These are phyloP conservation scores for Vinca minor DNA, from an alignment of 257 asterid species.

Conservation along the genomic window DNA sequence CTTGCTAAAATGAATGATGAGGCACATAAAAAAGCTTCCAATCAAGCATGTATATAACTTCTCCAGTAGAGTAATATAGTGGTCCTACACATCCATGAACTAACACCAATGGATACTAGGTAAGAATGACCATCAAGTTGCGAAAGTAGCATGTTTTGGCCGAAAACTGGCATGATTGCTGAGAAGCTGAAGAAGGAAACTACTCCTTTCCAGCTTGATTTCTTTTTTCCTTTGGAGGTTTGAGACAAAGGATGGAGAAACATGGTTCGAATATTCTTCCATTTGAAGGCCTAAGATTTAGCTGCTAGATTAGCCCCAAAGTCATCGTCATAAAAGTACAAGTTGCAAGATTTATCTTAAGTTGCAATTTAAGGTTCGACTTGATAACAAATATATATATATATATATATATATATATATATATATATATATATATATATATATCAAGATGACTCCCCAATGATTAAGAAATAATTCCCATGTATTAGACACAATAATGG, in stretches of 20 bases:
- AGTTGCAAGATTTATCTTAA: background rate
- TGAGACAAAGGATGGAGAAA: background rate
- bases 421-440: no score
- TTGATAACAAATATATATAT: no score
- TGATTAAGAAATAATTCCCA: background rate
- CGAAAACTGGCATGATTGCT: background rate
- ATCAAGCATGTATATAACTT: background rate
- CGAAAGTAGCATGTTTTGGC: background rate
- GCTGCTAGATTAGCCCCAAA: background rate
- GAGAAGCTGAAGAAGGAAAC: background rate
- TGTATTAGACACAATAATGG: no score
- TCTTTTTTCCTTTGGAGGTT: background rate
- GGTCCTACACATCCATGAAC: background rate
- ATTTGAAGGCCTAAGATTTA: background rate
- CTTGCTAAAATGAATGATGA: background rate
- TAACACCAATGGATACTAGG: background rate
- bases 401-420: no score
- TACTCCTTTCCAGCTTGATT: background rate
- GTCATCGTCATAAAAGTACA: background rate
- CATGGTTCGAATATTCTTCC: background rate
- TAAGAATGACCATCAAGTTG: background rate
- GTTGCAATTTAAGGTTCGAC: background rate
- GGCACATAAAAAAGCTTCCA: background rate
- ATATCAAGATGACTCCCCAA: background rate
- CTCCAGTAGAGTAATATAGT: background rate